phyloP scores from a whole-genome alignment of 768 basidiomycete species.

The Calocybe indica region DNA sequence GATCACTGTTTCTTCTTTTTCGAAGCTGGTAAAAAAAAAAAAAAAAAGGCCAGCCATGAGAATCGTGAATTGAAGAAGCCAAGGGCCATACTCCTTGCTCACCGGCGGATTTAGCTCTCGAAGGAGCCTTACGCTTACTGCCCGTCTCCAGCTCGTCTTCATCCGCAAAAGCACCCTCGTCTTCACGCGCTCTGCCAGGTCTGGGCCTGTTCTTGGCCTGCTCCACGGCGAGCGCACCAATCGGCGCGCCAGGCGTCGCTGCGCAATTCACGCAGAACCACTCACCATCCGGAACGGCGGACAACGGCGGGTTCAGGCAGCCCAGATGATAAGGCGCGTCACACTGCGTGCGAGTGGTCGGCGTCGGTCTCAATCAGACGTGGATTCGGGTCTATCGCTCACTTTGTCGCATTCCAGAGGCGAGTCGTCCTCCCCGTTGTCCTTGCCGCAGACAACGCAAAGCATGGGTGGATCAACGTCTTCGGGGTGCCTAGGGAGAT shows the following conservation, averaged over 20 bases:
- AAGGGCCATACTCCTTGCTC: constrained; percentile 7
- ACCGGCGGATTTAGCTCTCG: constrained; percentile 31
- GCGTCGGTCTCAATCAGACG: neutral
- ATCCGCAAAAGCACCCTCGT: constrained; percentile 11
- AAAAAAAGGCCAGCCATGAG: neutral
- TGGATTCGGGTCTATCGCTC: neutral
- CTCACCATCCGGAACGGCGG: constrained; percentile 77
- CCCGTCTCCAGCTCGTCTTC: constrained; percentile 15
- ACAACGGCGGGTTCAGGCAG: constrained; percentile 77
- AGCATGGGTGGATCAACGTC: constrained; percentile 61
- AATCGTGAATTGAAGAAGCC: neutral
- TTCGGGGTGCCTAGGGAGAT: constrained; percentile 74
- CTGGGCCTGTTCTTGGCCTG: constrained; percentile 8
- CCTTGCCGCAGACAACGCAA: constrained; percentile 69
- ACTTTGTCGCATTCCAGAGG: constrained; percentile 93
- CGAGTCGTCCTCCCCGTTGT: constrained; percentile 64
- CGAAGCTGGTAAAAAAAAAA: constrained; percentile 5
- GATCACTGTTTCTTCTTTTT: constrained; percentile 15
- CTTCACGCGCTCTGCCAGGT: constrained; percentile 12
- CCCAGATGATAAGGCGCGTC: constrained; percentile 82
- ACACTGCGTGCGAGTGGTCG: constrained; percentile 44
- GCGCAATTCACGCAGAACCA: constrained; percentile 86
- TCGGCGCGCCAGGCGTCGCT: constrained; percentile 50
- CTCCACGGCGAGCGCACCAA: constrained; percentile 30
- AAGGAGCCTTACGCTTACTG: constrained; percentile 40